phyloP scores from a whole-genome alignment of 257 asterid genomes.

The Ocimum tenuiflorum region DNA sequence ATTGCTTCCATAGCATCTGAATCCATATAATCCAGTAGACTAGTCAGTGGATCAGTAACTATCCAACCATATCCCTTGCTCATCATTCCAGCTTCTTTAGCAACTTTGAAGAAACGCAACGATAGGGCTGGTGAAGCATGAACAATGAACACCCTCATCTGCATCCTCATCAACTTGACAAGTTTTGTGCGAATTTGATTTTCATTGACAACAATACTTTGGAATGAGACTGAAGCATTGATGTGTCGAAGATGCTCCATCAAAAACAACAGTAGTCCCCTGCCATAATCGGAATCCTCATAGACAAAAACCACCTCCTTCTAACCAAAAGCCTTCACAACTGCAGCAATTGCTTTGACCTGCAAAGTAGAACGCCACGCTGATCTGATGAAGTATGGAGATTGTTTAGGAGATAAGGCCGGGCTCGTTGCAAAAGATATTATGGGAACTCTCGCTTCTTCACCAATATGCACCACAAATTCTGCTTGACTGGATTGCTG shows the following conservation, averaged over 20 bases:
- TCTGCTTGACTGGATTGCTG: not conserved
- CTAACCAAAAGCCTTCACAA: slow-evolving; percentile 32
- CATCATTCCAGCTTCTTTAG: slow-evolving; percentile 39
- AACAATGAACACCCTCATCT: slow-evolving; percentile 38
- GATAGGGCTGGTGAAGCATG: slow-evolving; percentile 25
- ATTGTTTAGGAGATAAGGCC: not conserved
- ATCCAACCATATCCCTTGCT: slow-evolving; percentile 42
- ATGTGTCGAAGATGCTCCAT: slow-evolving; percentile 24
- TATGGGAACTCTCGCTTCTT: slow-evolving; percentile 23
- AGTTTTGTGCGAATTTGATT: slow-evolving; percentile 24
- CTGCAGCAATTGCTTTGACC: slow-evolving; percentile 31
- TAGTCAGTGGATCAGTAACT: slow-evolving; percentile 25
- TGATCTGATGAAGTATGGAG: not conserved
- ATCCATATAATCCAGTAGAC: slow-evolving; percentile 18
- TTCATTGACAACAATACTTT: slow-evolving; percentile 30
- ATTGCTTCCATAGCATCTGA: slow-evolving; percentile 21
- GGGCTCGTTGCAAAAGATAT: slow-evolving; percentile 33
- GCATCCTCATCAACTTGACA: slow-evolving; percentile 36
- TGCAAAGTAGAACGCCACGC: slow-evolving; percentile 18
- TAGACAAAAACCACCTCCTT: slow-evolving; percentile 27
- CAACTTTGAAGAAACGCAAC: slow-evolving; percentile 23
- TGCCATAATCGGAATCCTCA: slow-evolving; percentile 33
- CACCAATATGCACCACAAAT: slow-evolving; percentile 28
- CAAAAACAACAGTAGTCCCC: slow-evolving; percentile 32
- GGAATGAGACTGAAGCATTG: slow-evolving; percentile 24